Evolutionary conservation across 202 grass and related monocot genomes (phyloP).

Genomic region (Eragrostis tef): DNA sequence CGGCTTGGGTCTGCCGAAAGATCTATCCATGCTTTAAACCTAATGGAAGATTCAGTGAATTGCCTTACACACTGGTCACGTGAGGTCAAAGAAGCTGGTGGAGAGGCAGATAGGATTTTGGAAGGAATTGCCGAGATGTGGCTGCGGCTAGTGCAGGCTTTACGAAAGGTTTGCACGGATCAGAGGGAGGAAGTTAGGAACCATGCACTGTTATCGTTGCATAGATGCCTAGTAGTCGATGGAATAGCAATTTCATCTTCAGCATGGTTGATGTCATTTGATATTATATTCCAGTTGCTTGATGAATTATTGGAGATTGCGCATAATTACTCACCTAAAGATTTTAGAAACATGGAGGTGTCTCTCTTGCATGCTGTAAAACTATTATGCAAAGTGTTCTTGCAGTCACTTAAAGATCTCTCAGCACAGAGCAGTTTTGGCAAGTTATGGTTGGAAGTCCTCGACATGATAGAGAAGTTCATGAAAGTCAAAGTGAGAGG

Average conservation of each 20-base stretch:
- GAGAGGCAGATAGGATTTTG: constrained; percentile 71
- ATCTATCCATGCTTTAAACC: constrained; percentile 89
- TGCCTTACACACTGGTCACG: constrained; percentile 74
- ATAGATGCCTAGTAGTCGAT: constrained; percentile 85
- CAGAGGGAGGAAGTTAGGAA: constrained; percentile 95
- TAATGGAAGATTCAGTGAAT: constrained; percentile 81
- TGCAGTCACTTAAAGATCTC: constrained; percentile 87
- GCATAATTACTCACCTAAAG: constrained; percentile 81
- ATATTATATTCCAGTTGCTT: constrained; percentile 88
- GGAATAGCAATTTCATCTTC: constrained; percentile 69
- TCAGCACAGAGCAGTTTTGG: constrained; percentile 64
- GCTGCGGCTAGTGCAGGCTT: constrained; percentile 83
- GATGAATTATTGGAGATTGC: constrained; percentile 91
- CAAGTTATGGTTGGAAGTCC: constrained; percentile 85
- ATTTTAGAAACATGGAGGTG: constrained; percentile 92
- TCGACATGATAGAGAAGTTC: constrained; percentile 86
- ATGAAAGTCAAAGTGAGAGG: constrained; percentile 83
- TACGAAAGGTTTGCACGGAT: constrained; percentile 83
- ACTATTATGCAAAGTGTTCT: constrained; percentile 83
- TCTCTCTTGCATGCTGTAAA: constrained; percentile 88
- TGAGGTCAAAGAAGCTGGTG: constrained; percentile 76
- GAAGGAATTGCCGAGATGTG: constrained; percentile 98
- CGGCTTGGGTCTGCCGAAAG: constrained; percentile 77
- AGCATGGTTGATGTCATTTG: constrained; percentile 87
- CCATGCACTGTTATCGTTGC: constrained; percentile 75